These are phyloP conservation scores for Sclerotinia trifoliorum DNA, from an alignment of 2,329 filamentous ascomycete species.

Conservation along the genomic window DNA sequence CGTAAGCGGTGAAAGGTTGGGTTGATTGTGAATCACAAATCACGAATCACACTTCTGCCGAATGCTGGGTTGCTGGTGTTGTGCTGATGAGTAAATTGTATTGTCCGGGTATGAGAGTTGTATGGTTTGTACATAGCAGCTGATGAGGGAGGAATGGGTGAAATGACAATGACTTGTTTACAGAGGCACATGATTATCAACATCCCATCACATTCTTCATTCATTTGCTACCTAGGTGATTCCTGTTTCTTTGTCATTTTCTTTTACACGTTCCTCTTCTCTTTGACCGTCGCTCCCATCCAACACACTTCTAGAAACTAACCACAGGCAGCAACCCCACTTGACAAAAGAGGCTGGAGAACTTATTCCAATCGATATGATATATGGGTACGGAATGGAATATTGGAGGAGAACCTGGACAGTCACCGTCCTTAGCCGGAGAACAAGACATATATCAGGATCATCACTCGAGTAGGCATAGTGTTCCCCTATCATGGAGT, in stretches of 20 bases:
- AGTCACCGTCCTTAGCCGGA: background rate
- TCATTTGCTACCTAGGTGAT: too few relatives aligned
- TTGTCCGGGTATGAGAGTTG: background rate
- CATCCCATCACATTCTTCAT: background rate
- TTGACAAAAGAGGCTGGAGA: conserved; percentile 3
- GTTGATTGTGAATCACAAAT: conserved; percentile 14
- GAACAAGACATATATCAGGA: background rate
- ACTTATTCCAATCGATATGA: too few relatives aligned
- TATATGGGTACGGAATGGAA: too few relatives aligned
- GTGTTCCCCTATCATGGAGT: background rate
- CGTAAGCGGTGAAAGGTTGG: conserved; percentile 21
- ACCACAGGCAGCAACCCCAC: conserved; percentile 9
- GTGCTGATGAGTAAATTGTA: background rate
- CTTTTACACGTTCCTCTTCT: background rate
- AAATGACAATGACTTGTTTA: conserved; percentile 8
- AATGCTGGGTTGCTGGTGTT: background rate
- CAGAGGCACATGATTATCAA: conserved; percentile 8
- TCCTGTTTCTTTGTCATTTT: conserved; percentile 3
- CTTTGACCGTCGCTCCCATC: conserved; percentile 12
- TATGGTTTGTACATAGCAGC: background rate
- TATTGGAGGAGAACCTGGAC: background rate
- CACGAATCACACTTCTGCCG: background rate
- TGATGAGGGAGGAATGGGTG: background rate
- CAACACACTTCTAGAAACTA: background rate
- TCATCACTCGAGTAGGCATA: background rate